Evolutionary conservation across 345 rosid species (phyloP), one percentile per base, ranked within the genome.

Genomic region (Gossypium rotundifolium): DNA sequence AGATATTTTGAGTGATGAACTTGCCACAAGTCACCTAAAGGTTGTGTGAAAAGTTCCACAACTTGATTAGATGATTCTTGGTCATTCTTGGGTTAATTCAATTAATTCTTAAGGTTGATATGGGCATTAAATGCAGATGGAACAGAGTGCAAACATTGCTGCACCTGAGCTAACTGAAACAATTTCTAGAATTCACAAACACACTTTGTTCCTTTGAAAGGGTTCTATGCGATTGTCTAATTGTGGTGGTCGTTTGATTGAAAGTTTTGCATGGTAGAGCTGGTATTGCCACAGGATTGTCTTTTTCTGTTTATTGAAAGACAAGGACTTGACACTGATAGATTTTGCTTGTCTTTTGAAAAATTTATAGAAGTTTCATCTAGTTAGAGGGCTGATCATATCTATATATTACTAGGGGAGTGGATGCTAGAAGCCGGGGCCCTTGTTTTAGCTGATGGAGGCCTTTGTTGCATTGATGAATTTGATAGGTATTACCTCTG

Each of bases 341-440:
- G 59, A 25, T 33, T 72, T 57, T 22, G 33, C 48, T 10, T 38
- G 9, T 40, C 23, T 65, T 16, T 1, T 53, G 54, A 17, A 27
- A 33, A 61, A 52, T 63, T 46, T 55, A 52, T 59, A 27, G 8
- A 64, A 52, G 68, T 64, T 79, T 71, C 42, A 49, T 64, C 42
- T 77, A 45, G 13, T 75, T 76, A 52, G 61, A 52, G 16, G 63
- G 6, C 74, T 73, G 75, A 75, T 23, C 40, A 33, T 33, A 33
- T 33, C 40, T 33, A 33, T 63, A 42, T 69, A 51, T 81, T 63
- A 65, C 11, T 70, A 94, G 98, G 98, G 72, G 98, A 92, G 84
- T 92, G 98, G 98, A 86, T 92, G 94, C 77, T 92, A 82, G 98
- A 94, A 89, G 98, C 98, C 69, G 98, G 98, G 25, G 98, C 98